Conservation (phyloP, 805 yeast genomes). For the Saccharomyces mikatae region DNA sequence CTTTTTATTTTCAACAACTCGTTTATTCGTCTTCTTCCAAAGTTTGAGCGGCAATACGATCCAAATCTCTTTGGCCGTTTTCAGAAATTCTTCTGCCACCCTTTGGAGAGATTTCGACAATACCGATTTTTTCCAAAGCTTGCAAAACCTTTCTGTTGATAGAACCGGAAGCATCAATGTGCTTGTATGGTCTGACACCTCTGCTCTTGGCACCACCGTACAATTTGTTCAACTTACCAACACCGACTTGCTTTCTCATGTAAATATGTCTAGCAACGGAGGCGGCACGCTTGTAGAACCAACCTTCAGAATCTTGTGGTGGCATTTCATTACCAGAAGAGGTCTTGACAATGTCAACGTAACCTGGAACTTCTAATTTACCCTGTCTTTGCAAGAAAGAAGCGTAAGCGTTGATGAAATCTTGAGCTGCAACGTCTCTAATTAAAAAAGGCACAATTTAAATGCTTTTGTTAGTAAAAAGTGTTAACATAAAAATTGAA, state of each 20-base stretch:
- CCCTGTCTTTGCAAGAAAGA: constrained; percentile 99
- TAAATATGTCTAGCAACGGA: constrained; percentile 99
- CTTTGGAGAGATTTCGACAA: constrained; percentile 89
- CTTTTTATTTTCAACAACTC: constrained; percentile 3
- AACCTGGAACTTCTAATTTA: constrained; percentile 98
- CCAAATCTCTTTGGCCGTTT: constrained; percentile 99
- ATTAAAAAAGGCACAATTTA: constrained; percentile 20
- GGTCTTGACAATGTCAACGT: constrained; percentile 99
- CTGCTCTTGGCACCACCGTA: constrained; percentile 99
- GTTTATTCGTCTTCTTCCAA: constrained; percentile 74
- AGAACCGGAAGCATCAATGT: constrained; percentile 98
- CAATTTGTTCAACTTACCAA: constrained; percentile 96
- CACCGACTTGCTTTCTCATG: constrained; percentile 99
- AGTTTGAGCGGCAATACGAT: constrained; percentile 99
- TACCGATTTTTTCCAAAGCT: constrained; percentile 96
- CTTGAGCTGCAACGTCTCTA: constrained; percentile 99
- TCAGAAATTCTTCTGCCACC: constrained; percentile 99
- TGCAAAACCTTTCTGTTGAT: constrained; percentile 97
- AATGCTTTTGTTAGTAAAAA: constrained; percentile 26
- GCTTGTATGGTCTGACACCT: constrained; percentile 97
- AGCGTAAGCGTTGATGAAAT: constrained; percentile 98
- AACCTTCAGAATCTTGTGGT: constrained; percentile 98
- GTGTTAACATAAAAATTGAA: constrained; percentile 7
- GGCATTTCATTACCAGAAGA: constrained; percentile 98
- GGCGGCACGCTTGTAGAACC: constrained; percentile 99